A percentile compares a stretch with the other conserved stretches of the same genome.
Conservation (phyloP, 176 grass and related monocot genomes). For the Bothriochloa decipiens region DNA sequence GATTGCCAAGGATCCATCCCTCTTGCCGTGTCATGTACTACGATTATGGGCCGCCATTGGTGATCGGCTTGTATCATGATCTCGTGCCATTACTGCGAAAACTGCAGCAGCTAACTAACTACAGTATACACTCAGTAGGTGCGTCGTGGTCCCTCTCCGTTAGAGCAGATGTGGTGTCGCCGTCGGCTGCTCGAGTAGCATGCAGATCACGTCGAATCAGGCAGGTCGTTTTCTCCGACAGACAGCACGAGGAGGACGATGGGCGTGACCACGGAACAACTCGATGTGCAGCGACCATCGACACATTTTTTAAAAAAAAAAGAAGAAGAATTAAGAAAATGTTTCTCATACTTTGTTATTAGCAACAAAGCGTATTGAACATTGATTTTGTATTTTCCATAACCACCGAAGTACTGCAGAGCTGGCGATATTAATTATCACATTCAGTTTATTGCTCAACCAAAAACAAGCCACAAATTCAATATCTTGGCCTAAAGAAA, state of each 20-base stretch:
- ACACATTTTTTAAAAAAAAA: background rate
- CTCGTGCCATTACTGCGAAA: constrained; percentile 19
- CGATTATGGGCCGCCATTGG: background rate
- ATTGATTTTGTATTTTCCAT: too few relatives aligned
- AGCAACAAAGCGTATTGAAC: too few relatives aligned
- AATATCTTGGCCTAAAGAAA: too few relatives aligned
- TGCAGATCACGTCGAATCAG: constrained; percentile 19
- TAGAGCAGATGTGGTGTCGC: background rate
- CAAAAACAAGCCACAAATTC: too few relatives aligned
- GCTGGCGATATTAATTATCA: too few relatives aligned
- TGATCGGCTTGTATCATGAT: background rate
- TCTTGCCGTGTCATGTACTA: background rate
- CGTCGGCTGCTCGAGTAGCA: background rate
- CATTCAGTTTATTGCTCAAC: too few relatives aligned
- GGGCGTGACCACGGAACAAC: background rate
- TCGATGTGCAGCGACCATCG: too few relatives aligned
- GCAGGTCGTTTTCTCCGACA: constrained; percentile 18
- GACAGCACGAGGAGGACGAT: background rate
- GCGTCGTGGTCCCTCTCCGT: too few relatives aligned
- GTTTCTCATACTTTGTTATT: too few relatives aligned
- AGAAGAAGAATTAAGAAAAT: too few relatives aligned
- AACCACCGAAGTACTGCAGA: too few relatives aligned
- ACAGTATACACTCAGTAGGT: background rate
- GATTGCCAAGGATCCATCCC: background rate
- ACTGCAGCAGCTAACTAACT: background rate